phyloP scores from a whole-genome alignment of 75 land plant genomes.

The Adiantum capillusveneris region DNA sequence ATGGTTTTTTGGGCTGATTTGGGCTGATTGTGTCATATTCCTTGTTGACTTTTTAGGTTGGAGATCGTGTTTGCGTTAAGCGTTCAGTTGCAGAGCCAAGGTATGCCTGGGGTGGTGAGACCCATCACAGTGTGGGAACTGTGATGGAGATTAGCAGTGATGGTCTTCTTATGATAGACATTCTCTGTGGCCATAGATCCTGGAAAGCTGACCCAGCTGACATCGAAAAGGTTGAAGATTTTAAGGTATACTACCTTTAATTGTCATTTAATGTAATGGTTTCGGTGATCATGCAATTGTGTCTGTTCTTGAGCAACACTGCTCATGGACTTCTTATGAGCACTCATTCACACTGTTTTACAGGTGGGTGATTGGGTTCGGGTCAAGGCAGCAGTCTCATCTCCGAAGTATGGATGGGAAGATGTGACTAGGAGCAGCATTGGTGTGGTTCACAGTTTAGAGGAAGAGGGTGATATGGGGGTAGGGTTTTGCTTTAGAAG shows the following conservation, averaged over 20 bases:
- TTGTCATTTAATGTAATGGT: too few relatives aligned
- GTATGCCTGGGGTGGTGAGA: slow-evolving; percentile 98
- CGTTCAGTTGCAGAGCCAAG: slow-evolving; percentile 92
- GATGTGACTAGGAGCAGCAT: slow-evolving; percentile 69
- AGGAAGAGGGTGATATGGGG: slow-evolving; percentile 89
- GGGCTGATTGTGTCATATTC: too few relatives aligned
- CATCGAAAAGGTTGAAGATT: slow-evolving; percentile 86
- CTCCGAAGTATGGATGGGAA: slow-evolving; percentile 98
- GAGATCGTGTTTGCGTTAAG: slow-evolving; percentile 87
- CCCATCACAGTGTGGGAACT: slow-evolving; percentile 90
- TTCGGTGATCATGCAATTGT: too few relatives aligned
- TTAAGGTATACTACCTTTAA: slow-evolving; percentile 76
- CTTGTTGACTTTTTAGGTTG: slow-evolving; percentile 38
- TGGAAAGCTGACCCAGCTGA: slow-evolving; percentile 99
- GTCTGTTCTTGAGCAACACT: too few relatives aligned
- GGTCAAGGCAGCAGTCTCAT: slow-evolving; percentile 78
- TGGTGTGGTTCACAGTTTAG: slow-evolving; percentile 73
- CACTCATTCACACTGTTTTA: too few relatives aligned
- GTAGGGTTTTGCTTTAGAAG: slow-evolving; percentile 83
- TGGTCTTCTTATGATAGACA: slow-evolving; percentile 80
- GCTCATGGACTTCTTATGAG: too few relatives aligned
- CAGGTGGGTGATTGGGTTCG: slow-evolving; percentile 95
- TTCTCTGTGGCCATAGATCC: slow-evolving; percentile 65
- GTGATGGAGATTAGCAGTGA: slow-evolving; percentile 78
- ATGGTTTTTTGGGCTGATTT: too few relatives aligned